Evolutionary conservation across 257 asterid species (phyloP).

Genomic region (Nicotiana obtusifolia): DNA sequence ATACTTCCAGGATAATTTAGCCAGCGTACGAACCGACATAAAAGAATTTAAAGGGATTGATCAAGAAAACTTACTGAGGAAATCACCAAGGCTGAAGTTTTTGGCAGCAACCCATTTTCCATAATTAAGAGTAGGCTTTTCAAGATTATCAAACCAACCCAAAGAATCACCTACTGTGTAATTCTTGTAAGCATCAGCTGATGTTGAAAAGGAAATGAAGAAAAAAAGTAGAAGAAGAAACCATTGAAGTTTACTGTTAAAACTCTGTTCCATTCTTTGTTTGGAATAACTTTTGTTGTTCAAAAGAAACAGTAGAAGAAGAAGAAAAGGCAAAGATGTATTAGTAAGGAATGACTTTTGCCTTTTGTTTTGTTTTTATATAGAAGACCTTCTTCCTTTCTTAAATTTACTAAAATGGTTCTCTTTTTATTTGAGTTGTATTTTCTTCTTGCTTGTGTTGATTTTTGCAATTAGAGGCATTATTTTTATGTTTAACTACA

Average conservation of each 20-base stretch:
- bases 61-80: constrained; percentile 53
- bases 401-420: constrained; percentile 5
- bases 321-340: constrained; percentile 2
- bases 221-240: neutral
- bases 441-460: neutral
- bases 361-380: neutral
- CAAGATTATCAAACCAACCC: constrained; percentile 76
- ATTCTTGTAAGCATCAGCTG: constrained; percentile 51
- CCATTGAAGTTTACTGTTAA: neutral
- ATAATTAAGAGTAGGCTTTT: constrained; percentile 59
- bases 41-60: too few species aligned
- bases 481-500: too few species aligned
- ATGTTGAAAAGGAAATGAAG: constrained; percentile 9
- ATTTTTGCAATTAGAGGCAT: neutral
- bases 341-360: neutral
- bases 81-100: constrained; percentile 78
- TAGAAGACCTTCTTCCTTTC: neutral
- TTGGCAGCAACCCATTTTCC: constrained; percentile 55
- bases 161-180: constrained; percentile 81
- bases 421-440: neutral
- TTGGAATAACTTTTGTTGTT: neutral
- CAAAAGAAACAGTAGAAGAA: neutral
- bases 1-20: too few species aligned
- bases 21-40: too few species aligned
- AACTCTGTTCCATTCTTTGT: constrained; percentile 8